Base-by-base conservation (phyloP, 306 rosid species). In the Urtica urens region DNA sequence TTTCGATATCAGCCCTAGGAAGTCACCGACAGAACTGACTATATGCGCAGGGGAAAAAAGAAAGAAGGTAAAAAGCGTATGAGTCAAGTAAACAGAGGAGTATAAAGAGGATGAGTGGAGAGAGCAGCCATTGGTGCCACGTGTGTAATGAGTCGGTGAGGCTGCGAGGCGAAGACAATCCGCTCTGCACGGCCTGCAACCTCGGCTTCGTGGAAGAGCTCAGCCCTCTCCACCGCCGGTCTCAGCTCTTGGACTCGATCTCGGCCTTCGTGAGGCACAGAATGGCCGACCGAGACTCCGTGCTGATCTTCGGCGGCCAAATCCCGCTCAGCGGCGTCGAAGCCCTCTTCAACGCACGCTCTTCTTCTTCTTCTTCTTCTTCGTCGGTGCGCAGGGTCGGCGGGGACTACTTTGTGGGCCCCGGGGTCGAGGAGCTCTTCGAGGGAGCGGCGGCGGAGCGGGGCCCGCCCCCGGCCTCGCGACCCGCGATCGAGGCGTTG, bases 371-470 rank as follows among this genome's bases (percentile, higher is more conserved):
- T n/a, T n/a, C n/a, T n/a, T n/a, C n/a, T n/a, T n/a, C n/a, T n/a
- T n/a, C n/a, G n/a, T n/a, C n/a, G 11, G 55, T 80, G 23, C 87
- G 81, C 7, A 86, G 87, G 40, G 63, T 78, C 10, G 79, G 83
- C 7, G 87, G 81, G 5, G 83, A 82, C 50, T 82, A 82, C 54
- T 82, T 82, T 63, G 60, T 73, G 27, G 93, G 93, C 60, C 93
- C 93, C 23, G 87, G 87, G 25, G 72, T 78, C 35, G 87, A 78
- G 65, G 93, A 82, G 71, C 67, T 82, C 59, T 76, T 82, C 55
- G 93, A 73, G 61, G 83, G 78, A 73, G 72, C 76, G 60, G 75
- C 87, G 28, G 74, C 76, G 46, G 66, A 75, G 41, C 76, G 64
- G 55, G 93, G 93, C 23, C 87, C 87, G 42, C 78, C 87, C 16